A percentile compares a stretch with the other conserved stretches of the same genome.
These are phyloP conservation scores for Solanum medicagineum DNA, from an alignment of 257 asterid species.

Conservation along the genomic window DNA sequence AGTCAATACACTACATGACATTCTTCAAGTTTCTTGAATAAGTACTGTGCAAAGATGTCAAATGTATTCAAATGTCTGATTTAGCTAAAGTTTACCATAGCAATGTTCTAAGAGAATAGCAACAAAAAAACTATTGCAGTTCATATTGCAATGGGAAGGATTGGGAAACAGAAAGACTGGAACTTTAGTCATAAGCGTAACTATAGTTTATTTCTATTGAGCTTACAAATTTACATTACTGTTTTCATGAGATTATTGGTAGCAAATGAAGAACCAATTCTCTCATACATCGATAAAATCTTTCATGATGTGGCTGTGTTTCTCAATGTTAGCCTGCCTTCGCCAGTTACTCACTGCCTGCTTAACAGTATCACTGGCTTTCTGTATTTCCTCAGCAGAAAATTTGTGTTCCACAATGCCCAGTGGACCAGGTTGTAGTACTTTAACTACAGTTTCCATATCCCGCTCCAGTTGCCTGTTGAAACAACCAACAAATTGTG, in stretches of 20 bases:
- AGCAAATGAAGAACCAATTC: not conserved
- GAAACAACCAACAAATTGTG: not conserved
- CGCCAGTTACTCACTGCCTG: slow-evolving; percentile 69
- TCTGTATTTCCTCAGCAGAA: slow-evolving; percentile 55
- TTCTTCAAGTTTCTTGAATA: not conserved
- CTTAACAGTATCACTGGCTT: slow-evolving; percentile 50
- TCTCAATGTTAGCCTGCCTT: slow-evolving; percentile 43
- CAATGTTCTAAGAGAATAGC: not conserved
- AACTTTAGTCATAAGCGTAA: not conserved
- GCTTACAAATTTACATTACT: not conserved
- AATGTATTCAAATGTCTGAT: not conserved
- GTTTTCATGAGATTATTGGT: not conserved
- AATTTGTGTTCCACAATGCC: slow-evolving; percentile 90
- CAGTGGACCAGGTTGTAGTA: slow-evolving; percentile 86
- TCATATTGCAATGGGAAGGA: not conserved
- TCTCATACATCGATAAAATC: slow-evolving; percentile 40
- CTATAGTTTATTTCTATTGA: not conserved
- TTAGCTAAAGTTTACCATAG: not conserved
- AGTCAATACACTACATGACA: not conserved
- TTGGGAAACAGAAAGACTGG: not conserved
- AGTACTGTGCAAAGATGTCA: not conserved
- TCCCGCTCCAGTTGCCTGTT: slow-evolving; percentile 80
- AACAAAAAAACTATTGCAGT: not conserved
- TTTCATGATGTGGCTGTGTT: slow-evolving; percentile 53
- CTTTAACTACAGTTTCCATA: slow-evolving; percentile 77